Conservation (phyloP, 108 stramenopile genomes). For the Stephanodiscus minutulus region DNA sequence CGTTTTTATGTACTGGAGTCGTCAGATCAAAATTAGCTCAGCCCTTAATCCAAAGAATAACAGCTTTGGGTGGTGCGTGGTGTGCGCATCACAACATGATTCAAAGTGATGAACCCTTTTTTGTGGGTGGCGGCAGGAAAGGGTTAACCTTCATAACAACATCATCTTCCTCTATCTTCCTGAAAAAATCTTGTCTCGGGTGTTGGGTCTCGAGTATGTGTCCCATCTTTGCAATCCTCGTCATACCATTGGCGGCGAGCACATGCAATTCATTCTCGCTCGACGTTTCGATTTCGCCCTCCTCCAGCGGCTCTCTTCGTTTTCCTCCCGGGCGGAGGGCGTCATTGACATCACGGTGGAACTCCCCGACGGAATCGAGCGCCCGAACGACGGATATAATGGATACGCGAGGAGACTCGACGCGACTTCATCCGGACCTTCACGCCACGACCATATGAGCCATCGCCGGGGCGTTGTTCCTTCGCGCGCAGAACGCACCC, state of each 20-base stretch:
- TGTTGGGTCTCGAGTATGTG: background rate
- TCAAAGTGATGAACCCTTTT: too few species aligned
- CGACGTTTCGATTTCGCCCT: background rate
- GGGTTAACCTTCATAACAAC: too few species aligned
- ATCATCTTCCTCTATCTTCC: too few species aligned
- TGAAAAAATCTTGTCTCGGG: too few species aligned
- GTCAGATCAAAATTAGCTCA: too few species aligned
- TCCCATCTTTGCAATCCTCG: background rate
- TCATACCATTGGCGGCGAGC: constrained; percentile 3
- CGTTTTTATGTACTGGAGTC: too few species aligned
- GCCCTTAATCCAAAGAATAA: too few species aligned
- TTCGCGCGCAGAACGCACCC: constrained; percentile 39
- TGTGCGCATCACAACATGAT: too few species aligned
- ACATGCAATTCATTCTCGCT: background rate
- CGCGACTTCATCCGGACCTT: constrained; percentile 9
- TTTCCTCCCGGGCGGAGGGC: background rate
- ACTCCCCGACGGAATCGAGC: background rate
- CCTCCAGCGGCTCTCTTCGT: background rate
- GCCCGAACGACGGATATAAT: background rate
- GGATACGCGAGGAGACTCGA: background rate
- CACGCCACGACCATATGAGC: constrained; percentile 30
- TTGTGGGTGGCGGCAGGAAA: too few species aligned
- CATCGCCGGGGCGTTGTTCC: constrained; percentile 31
- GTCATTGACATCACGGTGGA: constrained; percentile 2
- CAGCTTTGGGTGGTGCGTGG: too few species aligned